Base-by-base conservation (phyloP, 2,329 filamentous ascomycete genomes). In the Xylaria hypoxylon region DNA sequence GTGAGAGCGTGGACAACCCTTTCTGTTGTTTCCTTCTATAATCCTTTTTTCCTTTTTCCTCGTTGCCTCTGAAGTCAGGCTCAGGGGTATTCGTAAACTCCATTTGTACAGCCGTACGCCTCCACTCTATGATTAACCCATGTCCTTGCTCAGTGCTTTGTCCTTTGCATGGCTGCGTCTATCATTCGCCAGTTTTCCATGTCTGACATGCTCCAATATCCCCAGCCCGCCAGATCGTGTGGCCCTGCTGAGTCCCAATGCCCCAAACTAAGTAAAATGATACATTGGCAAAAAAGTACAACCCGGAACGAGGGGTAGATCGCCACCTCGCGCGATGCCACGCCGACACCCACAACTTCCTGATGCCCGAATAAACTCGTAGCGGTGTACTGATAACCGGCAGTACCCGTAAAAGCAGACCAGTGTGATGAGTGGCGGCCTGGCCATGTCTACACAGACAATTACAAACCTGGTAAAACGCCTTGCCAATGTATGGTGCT, bases 81-180 rank as follows among this genome's bases (percentile, higher is more conserved):
- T 69, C 72, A 71, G 70, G 73, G 74, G 74, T 75, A 76, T 75
- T 68, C 71, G 65, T 65, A 74, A 73, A 70, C 69, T 71, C 65
- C 70, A 71, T 75, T 72, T 61, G 67, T 73, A 74, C 73, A 75
- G 64, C 72, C 73, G 64, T 73, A 72, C 72, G 69, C 71, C 70
- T 69, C 72, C 69, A 66, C 70, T 70, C 68, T 70, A 71, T 68
- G 51, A 68, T 64, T 55, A 64, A 71, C 65, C 69, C 71, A 69
- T 73, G 67, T 72, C 70, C 70, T 70, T 71, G 62, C 35, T 65
- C 68, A 61, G 62, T 67, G 59, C 57, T 63, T 65, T 67, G 40
- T 47, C 59, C 64, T 67, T 63, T 63, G 59, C 66, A 65, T 64
- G 64, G 42, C 67, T 66, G 64, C 67, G 67, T 63, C 56, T 72